Base-by-base conservation (phyloP, 1,139 yeast genomes). In the Sugiyamaella novakii region DNA sequence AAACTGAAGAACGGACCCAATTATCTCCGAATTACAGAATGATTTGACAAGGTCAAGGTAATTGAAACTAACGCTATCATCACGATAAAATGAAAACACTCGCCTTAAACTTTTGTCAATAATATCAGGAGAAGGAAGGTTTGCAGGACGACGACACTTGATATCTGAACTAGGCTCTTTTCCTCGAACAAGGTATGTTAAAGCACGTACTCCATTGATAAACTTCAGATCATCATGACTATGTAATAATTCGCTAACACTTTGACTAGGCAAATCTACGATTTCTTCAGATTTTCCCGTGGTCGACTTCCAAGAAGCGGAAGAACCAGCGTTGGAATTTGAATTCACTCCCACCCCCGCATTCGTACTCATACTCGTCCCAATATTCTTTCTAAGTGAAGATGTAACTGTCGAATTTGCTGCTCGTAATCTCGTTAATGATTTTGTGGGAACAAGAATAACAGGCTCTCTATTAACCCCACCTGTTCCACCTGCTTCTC, bases 51-150 rank as follows among this genome's bases (percentile, higher is more conserved):
- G 25, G 3, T 54, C 52, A 28, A 17, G 27, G 29, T 46, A 46
- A 43, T 39, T 37, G 33, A 38, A 38, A 22, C n/a, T 19, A 10
- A 24, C 39, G 8, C 2, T 12, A 11, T 25, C 29, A 43, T 50
- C 29, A 34, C 53, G 49, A 29, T 54, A 42, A 11, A 47, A 38
- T 7, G 37, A 42, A 41, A 60, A 59, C 3, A 57, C 47, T 25
- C 50, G 50, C 15, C 48, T 48, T 28, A 60, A 44, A 5, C 55
- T 54, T 19, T 49, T 35, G 30, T 59, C 56, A 12, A 59, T 46
- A 15, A 57, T 46, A 28, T 54, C 58, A 8, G 61, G 58, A 2
- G 58, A 44, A 2, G 64, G 64, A 21, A 59, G 30, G 2, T 44
- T 35, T 3, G 54, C 56, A 5, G 63, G 58, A 12, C 50, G 52